Evolutionary conservation across 306 rosid genomes (phyloP), one percentile per base, ranked within the genome.

Genomic region (Sindora glabra): DNA sequence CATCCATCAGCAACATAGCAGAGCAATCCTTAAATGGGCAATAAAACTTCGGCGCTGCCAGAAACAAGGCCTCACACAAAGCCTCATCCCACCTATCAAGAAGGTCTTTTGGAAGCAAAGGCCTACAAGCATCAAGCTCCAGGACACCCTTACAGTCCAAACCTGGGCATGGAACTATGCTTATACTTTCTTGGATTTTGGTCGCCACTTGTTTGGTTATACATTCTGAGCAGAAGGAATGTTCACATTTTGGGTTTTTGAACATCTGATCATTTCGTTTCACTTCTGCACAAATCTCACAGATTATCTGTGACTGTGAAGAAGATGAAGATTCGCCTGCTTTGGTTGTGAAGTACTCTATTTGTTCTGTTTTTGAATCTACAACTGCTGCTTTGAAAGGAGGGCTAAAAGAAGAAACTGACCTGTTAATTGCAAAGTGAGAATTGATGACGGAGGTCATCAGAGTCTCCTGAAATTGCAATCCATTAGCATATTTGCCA

Each of bases 21-120:
- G 89, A 80, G 59, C 89, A 88, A 37, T 82, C 87, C 79, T 49
- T 73, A 24, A 27, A 84, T 0, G 89, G 96, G 23, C 96, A 88
- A 10, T 79, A 71, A 15, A 75, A 55, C 19, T 61, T 76, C 9
- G 58, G 65, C 4, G 53, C 41, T n/a, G 44, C 40, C 0, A 23
- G 50, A 32, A 84, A 38, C 27, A 50, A 24, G 4, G 70, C 56
- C 68, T 71, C 80, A 57, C 81, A 74, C 11, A 84, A 15, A 0
- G 79, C 84, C 14, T 36, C 29, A 3, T 48, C 76, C 89, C 92
- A 84, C 48, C 69, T 61, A 0, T 80, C 82, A 14, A 69, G 19
- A 18, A 84, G 25, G 8, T 68, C 61, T 13, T 51, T 65, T 0
- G 94, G 81, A 7, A 88, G 71, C 48, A 77, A 12, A 11, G 55